A percentile compares a stretch with the other conserved stretches of the same genome.
phyloP scores from a whole-genome alignment of 1,284 basidiomycete genomes.

The Abortiporus biennis region DNA sequence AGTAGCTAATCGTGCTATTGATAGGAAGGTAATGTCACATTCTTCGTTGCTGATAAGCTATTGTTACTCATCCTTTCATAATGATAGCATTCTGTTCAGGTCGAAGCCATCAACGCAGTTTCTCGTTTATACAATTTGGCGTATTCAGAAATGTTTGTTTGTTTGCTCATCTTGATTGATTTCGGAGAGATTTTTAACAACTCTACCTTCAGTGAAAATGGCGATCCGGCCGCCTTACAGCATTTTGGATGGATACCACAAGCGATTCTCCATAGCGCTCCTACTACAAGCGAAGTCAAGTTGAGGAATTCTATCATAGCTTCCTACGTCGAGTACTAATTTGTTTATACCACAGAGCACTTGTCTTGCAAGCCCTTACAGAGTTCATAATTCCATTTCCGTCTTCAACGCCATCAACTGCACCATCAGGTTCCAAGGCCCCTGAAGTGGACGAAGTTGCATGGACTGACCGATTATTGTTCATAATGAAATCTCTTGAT shows the following conservation, averaged over 20 bases:
- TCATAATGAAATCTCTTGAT: constrained; percentile 70
- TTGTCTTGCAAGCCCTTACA: constrained; percentile 62
- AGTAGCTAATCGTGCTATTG: constrained; percentile 71
- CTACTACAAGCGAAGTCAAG: constrained; percentile 51
- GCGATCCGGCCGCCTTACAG: constrained; percentile 63
- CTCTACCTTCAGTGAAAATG: constrained; percentile 74
- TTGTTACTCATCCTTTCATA: not conserved
- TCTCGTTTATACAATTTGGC: constrained; percentile 81
- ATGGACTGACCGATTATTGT: constrained; percentile 84
- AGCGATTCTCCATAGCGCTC: constrained; percentile 53
- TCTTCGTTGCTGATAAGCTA: no score
- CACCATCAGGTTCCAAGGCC: no score
- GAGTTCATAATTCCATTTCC: constrained; percentile 83
- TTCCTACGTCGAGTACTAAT: no score
- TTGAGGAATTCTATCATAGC: no score
- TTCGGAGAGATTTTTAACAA: constrained; percentile 6
- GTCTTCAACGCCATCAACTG: constrained; percentile 32
- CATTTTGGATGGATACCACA: constrained; percentile 96
- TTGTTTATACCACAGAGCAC: constrained; percentile 31
- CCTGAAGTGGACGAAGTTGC: constrained; percentile 71
- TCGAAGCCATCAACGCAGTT: constrained; percentile 74
- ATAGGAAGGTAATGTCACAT: constrained; percentile 75
- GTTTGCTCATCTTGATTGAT: not conserved
- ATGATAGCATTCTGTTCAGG: constrained; percentile 65
- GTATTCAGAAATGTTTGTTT: constrained; percentile 83